These are phyloP conservation scores for Camelina hispida DNA, from an alignment of 345 rosid species.

Conservation along the genomic window DNA sequence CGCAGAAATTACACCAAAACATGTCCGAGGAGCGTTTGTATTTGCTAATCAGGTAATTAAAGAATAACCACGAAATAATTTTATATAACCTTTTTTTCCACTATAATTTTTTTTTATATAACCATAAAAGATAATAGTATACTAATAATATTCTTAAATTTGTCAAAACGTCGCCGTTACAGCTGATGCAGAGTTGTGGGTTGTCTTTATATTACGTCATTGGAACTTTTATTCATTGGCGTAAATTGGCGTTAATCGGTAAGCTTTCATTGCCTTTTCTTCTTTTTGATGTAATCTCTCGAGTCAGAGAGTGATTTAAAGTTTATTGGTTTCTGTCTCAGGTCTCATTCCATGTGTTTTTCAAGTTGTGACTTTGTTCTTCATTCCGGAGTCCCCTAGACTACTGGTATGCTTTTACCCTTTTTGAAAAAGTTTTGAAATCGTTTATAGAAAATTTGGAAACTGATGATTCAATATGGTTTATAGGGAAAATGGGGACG, in stretches of 20 bases:
- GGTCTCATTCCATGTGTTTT: constrained; percentile 47
- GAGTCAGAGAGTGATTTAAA: neutral
- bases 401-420: constrained; percentile 45
- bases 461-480: constrained; percentile 2
- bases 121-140: neutral
- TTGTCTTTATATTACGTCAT: constrained; percentile 41
- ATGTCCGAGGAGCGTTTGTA: constrained; percentile 47
- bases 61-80: neutral
- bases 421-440: neutral
- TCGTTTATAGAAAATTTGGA: neutral
- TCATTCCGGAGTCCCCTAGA: constrained; percentile 70
- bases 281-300: neutral
- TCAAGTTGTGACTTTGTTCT: constrained; percentile 51
- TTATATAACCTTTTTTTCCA: constrained; percentile 4
- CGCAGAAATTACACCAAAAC: constrained; percentile 49
- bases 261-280: neutral
- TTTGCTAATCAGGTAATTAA: constrained; percentile 47
- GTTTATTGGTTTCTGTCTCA: neutral
- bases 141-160: constrained; percentile 11
- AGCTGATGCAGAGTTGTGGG: constrained; percentile 49
- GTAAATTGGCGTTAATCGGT: constrained; percentile 49
- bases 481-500: constrained; percentile 54
- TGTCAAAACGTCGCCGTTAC: constrained; percentile 13
- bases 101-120: no score
- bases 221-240: constrained; percentile 48